Percentiles rank a stretch among this genome's conserved stretches.
phyloP scores from a whole-genome alignment of 1,139 yeast genomes.

The Yamadazyma friedrichii region DNA sequence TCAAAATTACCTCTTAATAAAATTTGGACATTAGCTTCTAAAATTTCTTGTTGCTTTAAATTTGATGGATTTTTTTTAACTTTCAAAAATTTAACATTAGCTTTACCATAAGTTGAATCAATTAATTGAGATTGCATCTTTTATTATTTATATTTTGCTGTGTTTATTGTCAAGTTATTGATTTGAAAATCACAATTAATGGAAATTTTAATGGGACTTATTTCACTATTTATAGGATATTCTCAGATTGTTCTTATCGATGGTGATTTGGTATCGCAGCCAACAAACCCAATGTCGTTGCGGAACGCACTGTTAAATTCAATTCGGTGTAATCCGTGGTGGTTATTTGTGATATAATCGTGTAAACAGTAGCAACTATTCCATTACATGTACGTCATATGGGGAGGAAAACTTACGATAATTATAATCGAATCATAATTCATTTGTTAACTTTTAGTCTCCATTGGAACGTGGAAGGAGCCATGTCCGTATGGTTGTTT shows the following conservation, averaged over 20 bases:
- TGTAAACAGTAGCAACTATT: no score
- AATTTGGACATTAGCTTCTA: conserved; percentile 79
- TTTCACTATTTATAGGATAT: conserved; percentile 12
- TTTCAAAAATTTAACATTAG: conserved; percentile 85
- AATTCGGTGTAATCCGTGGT: conserved; percentile 6
- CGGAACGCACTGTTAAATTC: not conserved
- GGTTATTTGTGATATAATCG: not conserved
- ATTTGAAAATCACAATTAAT: not conserved
- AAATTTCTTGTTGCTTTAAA: conserved; percentile 71
- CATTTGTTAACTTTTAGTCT: no score
- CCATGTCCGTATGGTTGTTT: no score
- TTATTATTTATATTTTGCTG: not conserved
- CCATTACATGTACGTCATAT: not conserved
- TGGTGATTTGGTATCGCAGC: not conserved
- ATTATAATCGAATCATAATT: no score
- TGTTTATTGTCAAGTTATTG: not conserved
- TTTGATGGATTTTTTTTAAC: conserved; percentile 73
- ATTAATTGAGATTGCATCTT: conserved; percentile 24
- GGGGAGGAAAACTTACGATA: not conserved
- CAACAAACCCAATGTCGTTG: not conserved
- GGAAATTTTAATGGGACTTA: not conserved
- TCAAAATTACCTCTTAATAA: conserved; percentile 78
- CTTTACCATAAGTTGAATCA: conserved; percentile 80
- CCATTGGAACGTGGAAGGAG: no score
- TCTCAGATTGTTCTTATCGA: not conserved